Base-by-base conservation (phyloP, 305 asterid genomes). In the Fraxinus angustifolia region DNA sequence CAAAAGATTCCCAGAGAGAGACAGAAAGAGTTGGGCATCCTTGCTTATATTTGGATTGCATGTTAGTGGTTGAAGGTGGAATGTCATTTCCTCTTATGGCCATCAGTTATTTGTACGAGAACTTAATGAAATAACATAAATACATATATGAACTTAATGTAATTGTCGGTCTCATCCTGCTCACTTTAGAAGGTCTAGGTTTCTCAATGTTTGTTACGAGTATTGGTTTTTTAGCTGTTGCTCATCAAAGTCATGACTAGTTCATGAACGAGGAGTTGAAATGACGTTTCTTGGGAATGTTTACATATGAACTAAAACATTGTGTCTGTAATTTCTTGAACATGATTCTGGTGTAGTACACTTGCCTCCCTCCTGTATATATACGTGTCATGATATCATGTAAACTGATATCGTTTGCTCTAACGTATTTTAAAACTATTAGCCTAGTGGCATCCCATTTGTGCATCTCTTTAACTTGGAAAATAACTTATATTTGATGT, bases 401-500 rank as follows among this genome's bases (percentile, higher is more conserved):
- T 58, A 19, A 58, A 17, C 3, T 58, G 30, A 58, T 6, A 58
- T 58, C 60, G 30, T 17, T 58, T 58, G 68, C 68, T 17, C 68
- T 21, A 17, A 50, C 1, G 3, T 10, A 12, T 38, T 48, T 16
- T 12, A 5, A 38, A 6, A 62, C 65, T 36, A 65, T 11, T 19
- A 21, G 42, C 17, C 28, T 21, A 5, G 17, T 40, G 56, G 60
- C 8, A 50, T 38, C 4, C 60, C 60, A 45, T 28, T 6, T 77
- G 40, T 12, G 38, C 65, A 38, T 17, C 56, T 42, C 23, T 5
- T 19, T 70, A 16, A 74, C 58, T 3, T 82, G 65, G 73, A 50
- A 78, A 38, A 38, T 70, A 6, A 65, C 74, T 81, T 70, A 76
- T 33, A 60, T 79, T 58, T 87, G 80, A 81, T 50, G 56, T 80